Evolutionary conservation across 2,329 filamentous ascomycete species (phyloP).

Genomic region (Amauroascus niger): DNA sequence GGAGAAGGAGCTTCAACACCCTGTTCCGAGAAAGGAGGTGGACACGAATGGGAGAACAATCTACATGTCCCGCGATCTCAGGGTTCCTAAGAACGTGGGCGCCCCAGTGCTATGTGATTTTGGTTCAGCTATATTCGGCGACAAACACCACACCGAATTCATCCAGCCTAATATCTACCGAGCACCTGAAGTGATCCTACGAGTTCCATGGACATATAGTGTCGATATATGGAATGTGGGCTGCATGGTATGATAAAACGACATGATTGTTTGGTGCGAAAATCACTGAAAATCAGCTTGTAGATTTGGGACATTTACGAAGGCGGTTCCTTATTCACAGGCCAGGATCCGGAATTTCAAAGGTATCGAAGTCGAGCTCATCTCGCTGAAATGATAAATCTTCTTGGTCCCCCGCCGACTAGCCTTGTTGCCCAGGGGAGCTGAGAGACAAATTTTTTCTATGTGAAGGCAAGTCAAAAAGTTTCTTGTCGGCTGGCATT

Average conservation of each 20-base stretch:
- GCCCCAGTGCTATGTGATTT: constrained; percentile 12
- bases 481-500: too few species aligned
- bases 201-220: constrained; percentile 20
- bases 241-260: constrained; percentile 16
- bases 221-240: constrained; percentile 24
- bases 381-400: constrained; percentile 21
- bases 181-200: constrained; percentile 21
- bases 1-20: constrained; percentile 6
- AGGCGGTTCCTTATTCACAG: constrained; percentile 25
- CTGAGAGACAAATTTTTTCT: too few species aligned
- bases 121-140: not conserved
- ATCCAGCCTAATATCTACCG: constrained; percentile 20
- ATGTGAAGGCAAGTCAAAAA: too few species aligned
- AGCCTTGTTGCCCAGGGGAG: too few species aligned
- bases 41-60: constrained; percentile 11
- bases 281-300: too few species aligned
- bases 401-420: constrained; percentile 15
- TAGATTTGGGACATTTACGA: constrained; percentile 41
- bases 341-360: constrained; percentile 30
- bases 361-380: constrained; percentile 36
- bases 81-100: not conserved
- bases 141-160: constrained; percentile 4
- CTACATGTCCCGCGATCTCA: constrained; percentile 4
- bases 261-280: constrained; percentile 9
- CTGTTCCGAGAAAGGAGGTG: constrained; percentile 11